Evolutionary conservation across 2,329 filamentous ascomycete genomes (phyloP).

Genomic region (Didymellaceae sp.): DNA sequence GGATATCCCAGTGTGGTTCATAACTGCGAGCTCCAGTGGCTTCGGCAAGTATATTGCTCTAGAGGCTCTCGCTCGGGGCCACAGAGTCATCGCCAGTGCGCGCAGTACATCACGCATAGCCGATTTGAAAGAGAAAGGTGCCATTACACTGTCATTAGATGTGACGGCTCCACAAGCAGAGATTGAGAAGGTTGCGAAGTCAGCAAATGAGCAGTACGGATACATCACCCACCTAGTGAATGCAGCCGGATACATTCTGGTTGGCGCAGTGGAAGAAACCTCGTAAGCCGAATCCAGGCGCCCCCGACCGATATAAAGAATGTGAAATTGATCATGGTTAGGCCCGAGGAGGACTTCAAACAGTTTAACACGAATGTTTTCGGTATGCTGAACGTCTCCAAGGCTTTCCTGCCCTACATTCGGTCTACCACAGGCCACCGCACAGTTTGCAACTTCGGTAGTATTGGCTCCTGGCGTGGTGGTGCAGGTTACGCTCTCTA

Average conservation of each 20-base stretch:
- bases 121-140: conserved; percentile 45
- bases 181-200: conserved; percentile 46
- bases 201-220: conserved; percentile 50
- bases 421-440: conserved; percentile 50
- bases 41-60: conserved; percentile 56
- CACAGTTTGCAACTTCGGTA: conserved; percentile 57
- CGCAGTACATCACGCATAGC: conserved; percentile 49
- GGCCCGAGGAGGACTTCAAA: conserved; percentile 50
- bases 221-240: conserved; percentile 56
- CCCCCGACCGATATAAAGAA: neutral
- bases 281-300: conserved; percentile 35
- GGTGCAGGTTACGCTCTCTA: conserved; percentile 54
- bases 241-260: conserved; percentile 55
- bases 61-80: conserved; percentile 52
- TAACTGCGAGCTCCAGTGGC: conserved; percentile 58
- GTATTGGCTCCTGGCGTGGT: conserved; percentile 52
- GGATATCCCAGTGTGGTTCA: conserved; percentile 54
- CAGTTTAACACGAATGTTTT: conserved; percentile 63
- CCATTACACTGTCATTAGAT: conserved; percentile 49
- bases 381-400: conserved; percentile 57
- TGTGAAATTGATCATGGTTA: conserved; percentile 30
- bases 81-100: conserved; percentile 58
- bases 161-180: conserved; percentile 48
- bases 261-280: conserved; percentile 55
- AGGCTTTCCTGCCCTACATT: conserved; percentile 58